These are phyloP conservation scores for Annulohypoxylon maeteangense DNA, from an alignment of 495 filamentous ascomycete species.

Conservation along the genomic window DNA sequence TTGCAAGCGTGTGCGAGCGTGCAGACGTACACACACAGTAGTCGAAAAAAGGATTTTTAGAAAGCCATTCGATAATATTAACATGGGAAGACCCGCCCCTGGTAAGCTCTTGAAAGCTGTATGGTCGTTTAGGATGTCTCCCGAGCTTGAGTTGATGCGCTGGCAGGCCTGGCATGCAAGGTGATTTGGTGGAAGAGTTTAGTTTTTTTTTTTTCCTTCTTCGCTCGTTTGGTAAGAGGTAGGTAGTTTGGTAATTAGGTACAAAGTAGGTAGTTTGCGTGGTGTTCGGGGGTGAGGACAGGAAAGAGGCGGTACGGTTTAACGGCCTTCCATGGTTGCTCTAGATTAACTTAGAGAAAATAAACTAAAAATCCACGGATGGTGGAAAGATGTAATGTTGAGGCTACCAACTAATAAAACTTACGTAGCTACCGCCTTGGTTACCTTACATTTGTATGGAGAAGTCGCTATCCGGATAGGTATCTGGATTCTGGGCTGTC, in stretches of 20 bases:
- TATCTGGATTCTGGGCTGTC: constrained; percentile 11
- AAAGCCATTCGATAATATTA: constrained; percentile 40
- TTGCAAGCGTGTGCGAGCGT: constrained; percentile 9
- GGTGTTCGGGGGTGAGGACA: not conserved
- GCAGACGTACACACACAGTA: constrained; percentile 15
- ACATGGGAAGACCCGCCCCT: constrained; percentile 39
- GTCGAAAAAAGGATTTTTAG: constrained; percentile 26
- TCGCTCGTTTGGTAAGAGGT: not conserved
- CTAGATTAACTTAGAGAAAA: constrained; percentile 6
- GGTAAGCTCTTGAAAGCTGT: constrained; percentile 39
- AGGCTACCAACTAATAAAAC: constrained; percentile 20
- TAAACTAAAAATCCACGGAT: not conserved
- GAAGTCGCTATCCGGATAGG: constrained; percentile 26
- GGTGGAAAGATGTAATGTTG: constrained; percentile 1
- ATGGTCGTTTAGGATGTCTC: constrained; percentile 40
- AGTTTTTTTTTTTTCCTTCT: constrained; percentile 1
- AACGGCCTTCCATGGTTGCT: constrained; percentile 1
- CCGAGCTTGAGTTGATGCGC: constrained; percentile 41
- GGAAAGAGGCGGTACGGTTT: constrained; percentile 22
- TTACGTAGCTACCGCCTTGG: constrained; percentile 19
- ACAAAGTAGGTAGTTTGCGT: not conserved
- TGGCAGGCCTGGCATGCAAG: constrained; percentile 43
- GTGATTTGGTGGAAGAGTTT: constrained; percentile 36
- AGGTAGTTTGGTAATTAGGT: not conserved
- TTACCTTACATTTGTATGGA: constrained; percentile 21